Evolutionary conservation across 306 rosid species (phyloP), one percentile per base, ranked within the genome.

Genomic region (Oemleria cerasiformis): DNA sequence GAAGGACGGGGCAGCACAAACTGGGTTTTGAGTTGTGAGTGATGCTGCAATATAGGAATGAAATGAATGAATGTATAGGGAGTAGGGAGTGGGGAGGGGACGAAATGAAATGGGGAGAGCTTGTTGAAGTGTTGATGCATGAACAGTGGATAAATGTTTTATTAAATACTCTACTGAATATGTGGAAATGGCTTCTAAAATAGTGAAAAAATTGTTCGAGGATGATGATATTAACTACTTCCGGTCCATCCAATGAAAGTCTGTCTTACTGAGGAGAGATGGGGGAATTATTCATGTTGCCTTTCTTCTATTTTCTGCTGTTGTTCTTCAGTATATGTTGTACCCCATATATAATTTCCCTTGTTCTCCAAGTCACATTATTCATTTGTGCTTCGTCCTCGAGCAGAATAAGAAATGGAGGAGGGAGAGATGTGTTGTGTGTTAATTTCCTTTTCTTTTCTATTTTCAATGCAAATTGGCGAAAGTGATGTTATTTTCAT

Each of bases 161-260:
- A 81, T 73, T 74, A 45, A 30, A 70, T 70, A 65, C 72, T 79
- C 81, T 80, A 71, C 76, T 39, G 82, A 75, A 60, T 75, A 38
- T 75, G 85, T 77, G 82, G 81, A 81, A 77, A 70, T 77, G 78
- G 55, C 82, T 77, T 59, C 70, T 75, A 55, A 51, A 51, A 78
- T 67, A 69, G 80, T 43, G 54, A 55, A 30, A 30, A 30, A 30
- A 70, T 66, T 70, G 51, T 61, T 56, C 68, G 63, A 69, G 63
- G 77, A 68, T 34, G 73, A 40, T 69, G 1, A 47, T 47, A 6
- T 11, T 48, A 17, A 48, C 16, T 12, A 48, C 16, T 73, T 71
- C 61, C 57, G 17, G 36, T 25, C 57, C 16, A 38, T 63, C 71
- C 40, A 67, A 38, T 61, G 74, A 34, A 20, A n/a, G 68, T 40